A percentile compares a stretch with the other conserved stretches of the same genome.
Evolutionary conservation across 108 stramenopile species (phyloP).

Genomic region (Conticribra guillardii): DNA sequence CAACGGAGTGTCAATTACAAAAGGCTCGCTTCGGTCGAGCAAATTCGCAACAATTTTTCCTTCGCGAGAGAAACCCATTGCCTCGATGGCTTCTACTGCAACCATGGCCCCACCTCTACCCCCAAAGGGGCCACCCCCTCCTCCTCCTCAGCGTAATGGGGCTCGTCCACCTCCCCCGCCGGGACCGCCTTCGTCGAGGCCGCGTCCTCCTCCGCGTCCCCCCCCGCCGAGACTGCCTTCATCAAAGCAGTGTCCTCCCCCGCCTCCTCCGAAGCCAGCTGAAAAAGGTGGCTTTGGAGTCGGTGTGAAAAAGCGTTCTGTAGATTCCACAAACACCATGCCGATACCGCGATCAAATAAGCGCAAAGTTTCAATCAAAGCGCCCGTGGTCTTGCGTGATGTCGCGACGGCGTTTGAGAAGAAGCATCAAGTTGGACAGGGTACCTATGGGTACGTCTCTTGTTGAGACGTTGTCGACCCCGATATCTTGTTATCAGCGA

Average conservation of each 20-base stretch:
- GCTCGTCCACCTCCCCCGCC: conserved; percentile 35
- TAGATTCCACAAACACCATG: conserved; percentile 8
- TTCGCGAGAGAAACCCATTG: conserved; percentile 1
- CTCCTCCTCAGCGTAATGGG: too few relatives aligned
- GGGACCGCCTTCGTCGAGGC: conserved; percentile 12
- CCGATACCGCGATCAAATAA: conserved; percentile 6
- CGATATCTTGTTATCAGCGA: too few relatives aligned
- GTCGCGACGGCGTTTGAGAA: conserved; percentile 81
- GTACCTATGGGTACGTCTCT: conserved; percentile 79
- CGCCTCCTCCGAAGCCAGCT: too few relatives aligned
- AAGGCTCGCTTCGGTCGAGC: too few relatives aligned
- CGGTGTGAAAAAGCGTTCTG: conserved; percentile 9
- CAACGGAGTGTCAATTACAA: too few relatives aligned
- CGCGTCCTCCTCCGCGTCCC: conserved; percentile 53
- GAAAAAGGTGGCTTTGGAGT: too few relatives aligned
- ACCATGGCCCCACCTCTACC: conserved; percentile 10
- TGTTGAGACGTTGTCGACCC: too few relatives aligned
- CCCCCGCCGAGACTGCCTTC: conserved; percentile 20
- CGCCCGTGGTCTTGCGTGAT: conserved; percentile 75
- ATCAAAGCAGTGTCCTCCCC: neutral
- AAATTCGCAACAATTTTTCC: neutral
- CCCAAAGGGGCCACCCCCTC: too few relatives aligned
- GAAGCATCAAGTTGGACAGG: conserved; percentile 83
- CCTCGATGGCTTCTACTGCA: conserved; percentile 4
- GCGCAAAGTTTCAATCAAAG: conserved; percentile 57